A percentile compares a stretch with the other conserved stretches of the same genome.
Evolutionary conservation across 2,329 filamentous ascomycete genomes (phyloP).

Genomic region (Coniochaeta prunicola): DNA sequence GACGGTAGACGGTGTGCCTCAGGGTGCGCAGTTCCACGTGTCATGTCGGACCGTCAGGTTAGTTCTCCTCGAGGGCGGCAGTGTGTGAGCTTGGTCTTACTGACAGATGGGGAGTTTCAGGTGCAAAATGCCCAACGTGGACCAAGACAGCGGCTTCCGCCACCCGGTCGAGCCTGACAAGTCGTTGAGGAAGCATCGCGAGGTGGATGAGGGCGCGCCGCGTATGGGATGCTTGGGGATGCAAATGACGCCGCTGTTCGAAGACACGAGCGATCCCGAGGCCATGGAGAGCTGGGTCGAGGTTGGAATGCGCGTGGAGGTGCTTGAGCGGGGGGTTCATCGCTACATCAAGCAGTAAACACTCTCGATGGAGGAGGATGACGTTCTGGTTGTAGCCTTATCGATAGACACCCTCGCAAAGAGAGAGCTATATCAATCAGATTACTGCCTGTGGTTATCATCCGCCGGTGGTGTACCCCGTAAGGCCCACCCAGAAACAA

Average conservation of each 20-base stretch:
- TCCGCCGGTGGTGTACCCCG: background rate
- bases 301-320: conserved; percentile 48
- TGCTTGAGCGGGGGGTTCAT: conserved; percentile 40
- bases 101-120: conserved; percentile 20
- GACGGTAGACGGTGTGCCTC: conserved; percentile 25
- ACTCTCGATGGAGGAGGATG: background rate
- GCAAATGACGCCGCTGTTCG: conserved; percentile 54
- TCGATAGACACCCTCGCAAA: background rate
- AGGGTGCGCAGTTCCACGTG: conserved; percentile 38
- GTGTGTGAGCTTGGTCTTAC: background rate
- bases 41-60: conserved; percentile 59
- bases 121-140: conserved; percentile 65
- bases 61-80: conserved; percentile 12
- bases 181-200: conserved; percentile 49
- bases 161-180: conserved; percentile 50
- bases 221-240: conserved; percentile 54
- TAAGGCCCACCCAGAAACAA: background rate
- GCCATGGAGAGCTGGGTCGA: conserved; percentile 37
- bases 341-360: conserved; percentile 29
- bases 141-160: conserved; percentile 51
- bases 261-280: conserved; percentile 17
- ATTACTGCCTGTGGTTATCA: background rate
- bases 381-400: background rate
- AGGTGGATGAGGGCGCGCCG: conserved; percentile 54
- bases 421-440: background rate